Evolutionary conservation across 257 asterid genomes (phyloP).

Genomic region (Orobanche coerulescens): DNA sequence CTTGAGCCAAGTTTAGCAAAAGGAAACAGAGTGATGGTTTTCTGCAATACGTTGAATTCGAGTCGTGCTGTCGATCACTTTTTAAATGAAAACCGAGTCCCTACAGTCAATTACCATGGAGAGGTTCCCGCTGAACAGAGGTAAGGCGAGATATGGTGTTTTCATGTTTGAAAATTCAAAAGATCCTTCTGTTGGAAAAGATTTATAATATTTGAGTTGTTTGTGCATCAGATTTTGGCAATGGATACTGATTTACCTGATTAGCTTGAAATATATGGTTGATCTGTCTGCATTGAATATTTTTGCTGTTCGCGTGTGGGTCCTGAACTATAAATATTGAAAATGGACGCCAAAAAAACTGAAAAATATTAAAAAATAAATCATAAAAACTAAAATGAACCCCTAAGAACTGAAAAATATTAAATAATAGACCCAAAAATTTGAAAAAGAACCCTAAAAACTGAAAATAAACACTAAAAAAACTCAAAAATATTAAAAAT

Average conservation of each 20-base stretch:
- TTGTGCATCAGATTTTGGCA: background rate
- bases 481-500: too few relatives aligned
- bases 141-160: constrained; percentile 34
- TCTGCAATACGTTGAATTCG: constrained; percentile 91
- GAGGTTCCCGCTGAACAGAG: constrained; percentile 97
- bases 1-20: constrained; percentile 97
- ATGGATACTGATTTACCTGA: background rate
- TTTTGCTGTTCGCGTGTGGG: too few relatives aligned
- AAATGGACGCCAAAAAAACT: too few relatives aligned
- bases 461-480: too few relatives aligned
- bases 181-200: background rate
- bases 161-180: too few relatives aligned
- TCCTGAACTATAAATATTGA: too few relatives aligned
- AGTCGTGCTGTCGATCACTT: constrained; percentile 98
- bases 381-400: too few relatives aligned
- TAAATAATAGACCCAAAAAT: too few relatives aligned
- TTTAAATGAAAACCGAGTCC: constrained; percentile 67
- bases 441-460: too few relatives aligned
- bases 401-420: too few relatives aligned
- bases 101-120: constrained; percentile 96
- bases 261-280: background rate
- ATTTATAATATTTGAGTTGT: background rate
- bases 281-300: too few relatives aligned
- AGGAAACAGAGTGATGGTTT: constrained; percentile 97
- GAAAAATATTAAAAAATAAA: too few relatives aligned